phyloP scores from a whole-genome alignment of 495 filamentous ascomycete species.

The Trichoderma virens region DNA sequence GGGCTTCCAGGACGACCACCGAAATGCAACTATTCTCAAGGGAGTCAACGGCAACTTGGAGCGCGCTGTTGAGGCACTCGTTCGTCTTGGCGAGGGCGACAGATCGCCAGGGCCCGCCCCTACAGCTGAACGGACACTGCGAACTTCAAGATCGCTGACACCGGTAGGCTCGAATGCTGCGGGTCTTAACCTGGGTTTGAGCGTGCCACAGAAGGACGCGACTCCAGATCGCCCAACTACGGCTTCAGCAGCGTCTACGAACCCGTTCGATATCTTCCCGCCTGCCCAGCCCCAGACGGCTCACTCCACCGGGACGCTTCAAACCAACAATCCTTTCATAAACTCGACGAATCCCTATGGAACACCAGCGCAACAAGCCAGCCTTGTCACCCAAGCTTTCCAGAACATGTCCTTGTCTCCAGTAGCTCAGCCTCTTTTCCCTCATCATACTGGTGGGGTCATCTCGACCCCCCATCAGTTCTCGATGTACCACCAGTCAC shows the following conservation, averaged over 20 bases:
- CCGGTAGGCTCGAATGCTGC: conserved; percentile 25
- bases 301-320: conserved; percentile 49
- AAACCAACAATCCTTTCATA: conserved; percentile 44
- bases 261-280: conserved; percentile 54
- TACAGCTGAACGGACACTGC: conserved; percentile 25
- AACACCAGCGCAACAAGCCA: conserved; percentile 31
- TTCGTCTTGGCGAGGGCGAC: conserved; percentile 62
- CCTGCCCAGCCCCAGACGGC: conserved; percentile 45
- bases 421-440: conserved; percentile 60
- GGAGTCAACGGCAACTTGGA: conserved; percentile 77
- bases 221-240: conserved; percentile 25
- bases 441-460: conserved; percentile 75
- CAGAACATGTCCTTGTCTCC: conserved; percentile 61
- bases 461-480: conserved; percentile 45
- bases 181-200: conserved; percentile 19
- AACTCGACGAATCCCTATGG: conserved; percentile 44
- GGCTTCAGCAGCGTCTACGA: conserved; percentile 35
- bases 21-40: conserved; percentile 71
- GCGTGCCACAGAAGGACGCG: conserved; percentile 22
- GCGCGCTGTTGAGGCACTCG: conserved; percentile 72
- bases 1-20: conserved; percentile 82
- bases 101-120: conserved; percentile 36
- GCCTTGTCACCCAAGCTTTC: conserved; percentile 56
- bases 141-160: conserved; percentile 35
- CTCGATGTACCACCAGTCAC: conserved; percentile 42